Base-by-base conservation (phyloP, 2,329 filamentous ascomycete genomes). In the Xylaria sp. region DNA sequence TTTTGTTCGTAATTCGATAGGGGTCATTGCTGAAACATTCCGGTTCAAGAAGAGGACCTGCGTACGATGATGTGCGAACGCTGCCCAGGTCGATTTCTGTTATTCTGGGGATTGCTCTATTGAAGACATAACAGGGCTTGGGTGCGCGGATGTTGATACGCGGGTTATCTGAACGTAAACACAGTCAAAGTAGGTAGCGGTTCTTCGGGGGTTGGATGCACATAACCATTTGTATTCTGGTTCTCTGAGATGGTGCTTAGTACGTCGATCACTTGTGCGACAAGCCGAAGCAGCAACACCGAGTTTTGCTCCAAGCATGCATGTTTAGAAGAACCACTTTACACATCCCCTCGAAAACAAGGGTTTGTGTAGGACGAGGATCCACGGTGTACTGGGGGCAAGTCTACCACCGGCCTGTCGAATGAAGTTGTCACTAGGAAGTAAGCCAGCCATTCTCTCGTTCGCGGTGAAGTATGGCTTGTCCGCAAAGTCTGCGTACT, bases 291-390 rank as follows among this genome's bases (percentile, higher is more conserved):
- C 42, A 65, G 45, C 63, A 57, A 61, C 54, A 54, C 65, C 43
- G 55, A 63, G 21, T 52, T 67, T 56, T 57, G 55, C 60, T 58
- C 57, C 28, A 19, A 59, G 42, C 46, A 57, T 68, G 65, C 63
- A 65, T 67, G 66, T 70, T 60, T 70, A 33, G 61, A 65, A 66
- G 57, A 43, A 33, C 64, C 60, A 67, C 66, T 64, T 57, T 59
- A 57, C 55, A 52, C 52, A 31, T 58, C 57, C 60, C 69, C 65
- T 68, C 71, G 66, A 54, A 68, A 65, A 60, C 56, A 61, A 58
- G 65, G 61, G 68, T 70, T 69, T 71, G 67, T 63, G 74, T 76
- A 67, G 70, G 67, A 75, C 73, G 58, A 71, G 54, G 60, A 61
- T 64, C 69, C 58, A 67, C 64, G 51, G 55, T 63, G 60, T 65